phyloP scores from a whole-genome alignment of 2,329 filamentous ascomycete genomes.

The Colletotrichum agaves region DNA sequence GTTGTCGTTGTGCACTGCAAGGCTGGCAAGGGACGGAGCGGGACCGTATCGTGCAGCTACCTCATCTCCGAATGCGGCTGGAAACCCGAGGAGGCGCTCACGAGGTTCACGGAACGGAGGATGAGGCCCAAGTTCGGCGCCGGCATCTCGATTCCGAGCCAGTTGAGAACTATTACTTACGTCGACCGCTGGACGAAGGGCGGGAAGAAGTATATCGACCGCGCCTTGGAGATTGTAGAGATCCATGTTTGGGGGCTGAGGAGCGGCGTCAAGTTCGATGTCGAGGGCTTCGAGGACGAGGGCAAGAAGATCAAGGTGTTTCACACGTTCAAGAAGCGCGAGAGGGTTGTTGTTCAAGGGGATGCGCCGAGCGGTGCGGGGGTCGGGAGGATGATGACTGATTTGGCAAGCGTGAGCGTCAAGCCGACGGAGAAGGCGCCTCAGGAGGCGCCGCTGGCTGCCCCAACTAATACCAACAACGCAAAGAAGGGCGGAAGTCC shows the following conservation, averaged over 20 bases:
- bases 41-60: constrained; percentile 88
- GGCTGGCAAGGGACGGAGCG: constrained; percentile 93
- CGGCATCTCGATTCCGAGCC: constrained; percentile 93
- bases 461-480: constrained; percentile 42
- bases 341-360: constrained; percentile 76
- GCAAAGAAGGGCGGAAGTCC: constrained; percentile 26
- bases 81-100: constrained; percentile 63
- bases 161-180: constrained; percentile 87
- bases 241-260: constrained; percentile 90
- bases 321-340: constrained; percentile 80
- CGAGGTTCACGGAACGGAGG: constrained; percentile 77
- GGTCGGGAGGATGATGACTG: constrained; percentile 63
- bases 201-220: constrained; percentile 83
- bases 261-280: constrained; percentile 85
- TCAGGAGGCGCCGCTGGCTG: constrained; percentile 48
- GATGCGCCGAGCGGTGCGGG: constrained; percentile 61
- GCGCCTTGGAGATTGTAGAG: constrained; percentile 85
- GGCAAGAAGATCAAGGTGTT: constrained; percentile 86
- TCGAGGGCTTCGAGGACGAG: constrained; percentile 89
- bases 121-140: constrained; percentile 92
- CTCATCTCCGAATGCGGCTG: constrained; percentile 85
- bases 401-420: constrained; percentile 57
- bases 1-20: constrained; percentile 97
- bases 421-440: constrained; percentile 49
- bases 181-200: constrained; percentile 85